These are phyloP conservation scores for Somion occarium DNA, from an alignment of 1,284 basidiomycete genomes.

Conservation along the genomic window DNA sequence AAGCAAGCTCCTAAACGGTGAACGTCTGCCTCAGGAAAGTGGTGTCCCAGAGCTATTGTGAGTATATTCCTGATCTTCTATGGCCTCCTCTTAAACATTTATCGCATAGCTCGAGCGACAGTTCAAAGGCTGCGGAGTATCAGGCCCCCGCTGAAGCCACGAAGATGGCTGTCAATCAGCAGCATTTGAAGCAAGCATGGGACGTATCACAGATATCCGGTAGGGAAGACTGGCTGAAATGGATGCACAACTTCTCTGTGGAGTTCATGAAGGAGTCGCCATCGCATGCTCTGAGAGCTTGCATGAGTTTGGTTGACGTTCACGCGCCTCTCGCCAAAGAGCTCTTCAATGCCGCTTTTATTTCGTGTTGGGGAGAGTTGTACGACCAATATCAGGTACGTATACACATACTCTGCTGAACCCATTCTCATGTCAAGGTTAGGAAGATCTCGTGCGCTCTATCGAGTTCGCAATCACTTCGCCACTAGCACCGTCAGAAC, in stretches of 20 bases:
- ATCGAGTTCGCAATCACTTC: conserved; percentile 89
- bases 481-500: conserved; percentile 77
- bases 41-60: conserved; percentile 57
- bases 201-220: conserved; percentile 81
- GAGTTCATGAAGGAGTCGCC: conserved; percentile 99
- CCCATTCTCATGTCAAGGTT: conserved; percentile 11
- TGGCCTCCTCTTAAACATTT: conserved; percentile 10
- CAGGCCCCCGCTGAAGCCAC: conserved; percentile 77
- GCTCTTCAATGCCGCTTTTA: conserved; percentile 97
- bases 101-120: conserved; percentile 48
- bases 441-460: conserved; percentile 92
- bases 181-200: conserved; percentile 97
- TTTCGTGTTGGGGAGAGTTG: conserved; percentile 96
- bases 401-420: conserved; percentile 3
- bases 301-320: conserved; percentile 89
- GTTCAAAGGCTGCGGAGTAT: conserved; percentile 60
- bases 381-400: conserved; percentile 93
- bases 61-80: conserved; percentile 19
- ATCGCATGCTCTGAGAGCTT: conserved; percentile 94
- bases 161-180: conserved; percentile 95
- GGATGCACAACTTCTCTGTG: conserved; percentile 91
- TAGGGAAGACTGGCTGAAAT: conserved; percentile 92
- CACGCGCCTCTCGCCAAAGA: conserved; percentile 92
- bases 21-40: conserved; percentile 79
- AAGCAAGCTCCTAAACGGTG: conserved; percentile 87